Evolutionary conservation across 179 eudicot species (phyloP).

Genomic region (Drosera spatulata): DNA sequence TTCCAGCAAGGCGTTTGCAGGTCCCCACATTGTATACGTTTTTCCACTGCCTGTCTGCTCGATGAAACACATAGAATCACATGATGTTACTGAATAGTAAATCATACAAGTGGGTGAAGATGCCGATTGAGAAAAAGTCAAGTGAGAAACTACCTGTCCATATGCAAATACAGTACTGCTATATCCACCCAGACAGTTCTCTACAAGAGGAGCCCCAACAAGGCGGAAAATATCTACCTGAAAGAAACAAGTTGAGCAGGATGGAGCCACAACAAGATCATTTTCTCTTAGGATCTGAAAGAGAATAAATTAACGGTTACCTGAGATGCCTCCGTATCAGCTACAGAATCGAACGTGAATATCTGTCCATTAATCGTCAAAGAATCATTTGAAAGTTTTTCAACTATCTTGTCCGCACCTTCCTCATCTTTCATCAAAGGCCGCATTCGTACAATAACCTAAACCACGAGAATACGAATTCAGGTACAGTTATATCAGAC

Average conservation of each 20-base stretch:
- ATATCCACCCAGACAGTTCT: constrained; percentile 94
- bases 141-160: constrained; percentile 68
- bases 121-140: background rate
- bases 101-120: background rate
- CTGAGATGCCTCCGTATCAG: constrained; percentile 72
- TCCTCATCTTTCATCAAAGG: constrained; percentile 77
- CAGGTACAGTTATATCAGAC: background rate
- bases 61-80: constrained; percentile 1
- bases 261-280: constrained; percentile 5
- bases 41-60: constrained; percentile 95
- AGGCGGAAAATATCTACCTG: constrained; percentile 87
- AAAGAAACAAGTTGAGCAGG: constrained; percentile 8
- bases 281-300: background rate
- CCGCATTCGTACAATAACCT: constrained; percentile 88
- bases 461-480: constrained; percentile 3
- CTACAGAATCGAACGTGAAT: constrained; percentile 88
- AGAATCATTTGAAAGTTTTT: constrained; percentile 64
- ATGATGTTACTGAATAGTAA: constrained; percentile 1
- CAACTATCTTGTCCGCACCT: constrained; percentile 55
- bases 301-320: constrained; percentile 26
- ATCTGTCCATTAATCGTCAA: constrained; percentile 62
- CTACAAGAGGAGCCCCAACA: constrained; percentile 93
- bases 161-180: constrained; percentile 97
- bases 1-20: constrained; percentile 77
- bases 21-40: constrained; percentile 98